Base-by-base conservation (phyloP, 2,329 filamentous ascomycete species). In the Xylaria sp. region DNA sequence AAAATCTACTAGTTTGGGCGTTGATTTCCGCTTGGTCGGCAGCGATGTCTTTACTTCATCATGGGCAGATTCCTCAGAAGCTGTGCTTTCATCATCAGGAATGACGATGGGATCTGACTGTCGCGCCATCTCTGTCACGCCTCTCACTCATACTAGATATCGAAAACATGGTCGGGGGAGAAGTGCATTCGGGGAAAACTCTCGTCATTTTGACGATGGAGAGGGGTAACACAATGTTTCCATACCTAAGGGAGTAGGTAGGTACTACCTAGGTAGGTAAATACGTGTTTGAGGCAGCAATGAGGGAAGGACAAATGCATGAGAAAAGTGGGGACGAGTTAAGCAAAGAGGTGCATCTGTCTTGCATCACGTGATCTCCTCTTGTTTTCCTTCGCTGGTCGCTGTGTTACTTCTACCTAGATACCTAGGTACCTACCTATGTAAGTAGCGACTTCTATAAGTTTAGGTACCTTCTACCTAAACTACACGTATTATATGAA, bases 51-150 rank as follows among this genome's bases (percentile, higher is more conserved):
- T 72, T n/a, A 39, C n/a, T 65, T n/a, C 34, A 54, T 68, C 20
- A n/a, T 62, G 66, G 28, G 31, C 51, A 31, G 73, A 69, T 18
- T 63, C 69, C n/a, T 73, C 71, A 1, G 71, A 76, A 51, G 66
- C 72, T 9, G 75, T 75, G 12, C 60, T 73, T n/a, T 77, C 75
- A 59, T 76, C 75, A 72, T 77, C 75, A 63, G 70, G 73, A 46
- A 78, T 74, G 54, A 73, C 62, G 23, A 78, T 72, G 39, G 69
- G 37, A 58, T 70, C 58, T 63, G 66, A 54, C 50, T 56, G 65
- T 52, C 15, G 66, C 25, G 51, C 69, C 75, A 78, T 78, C 1
- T 58, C 70, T 48, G 37, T 39, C 52, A 63, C 41, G 50, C 13
- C 15, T 58, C 18, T 31, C 18, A 39, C 44, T 63, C 57, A 65